Evolutionary conservation across 2,329 filamentous ascomycete genomes (phyloP), one percentile per base, ranked within the genome.

Genomic region (Diaporthe amygdali): DNA sequence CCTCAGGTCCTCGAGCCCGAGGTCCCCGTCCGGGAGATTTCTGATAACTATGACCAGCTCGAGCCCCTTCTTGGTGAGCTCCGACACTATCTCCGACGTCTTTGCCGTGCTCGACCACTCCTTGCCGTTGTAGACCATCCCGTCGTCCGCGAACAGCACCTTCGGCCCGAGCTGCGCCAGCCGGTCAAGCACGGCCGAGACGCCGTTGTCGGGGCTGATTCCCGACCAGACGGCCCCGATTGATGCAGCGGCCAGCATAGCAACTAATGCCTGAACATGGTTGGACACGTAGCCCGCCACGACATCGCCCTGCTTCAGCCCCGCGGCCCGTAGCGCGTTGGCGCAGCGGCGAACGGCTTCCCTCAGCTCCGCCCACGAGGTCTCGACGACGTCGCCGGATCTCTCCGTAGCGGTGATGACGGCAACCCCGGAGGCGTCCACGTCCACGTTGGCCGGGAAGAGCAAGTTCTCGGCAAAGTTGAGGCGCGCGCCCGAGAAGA

Each of bases 381-480:
- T 87, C 68, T 81, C 79, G 63, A 82, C 80, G 34, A 86, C 84
- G 76, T 93, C 88, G 64, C 89, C 86, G 56, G 89, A 86, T 17
- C 85, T 80, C 82, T 98, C 96, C 14, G 94, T 97, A 5, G 90
- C 92, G 32, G 93, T 93, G 76, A 98, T 93, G 55, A 97, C 87
- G 22, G 95, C 95, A 8, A 89, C 82, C 5, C 88, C 85, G 55
- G 90, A 81, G 64, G 91, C 88, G 74, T 92, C 83, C 8, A 90
- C 81, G 17, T 83, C 77, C 27, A 82, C 82, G 46, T 88, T 84
- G 63, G 85, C 86, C 4, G 96, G 96, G 80, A 92, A 98, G 4
- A 99, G 90, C 68, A 98, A 86, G 80, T 99, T 99, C 83, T 98
- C 94, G 32, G 96, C 95, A 79, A 98, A 98, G 81, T 98, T 99